Evolutionary conservation across 306 rosid species (phyloP).

Genomic region (Rubus parviflorus): DNA sequence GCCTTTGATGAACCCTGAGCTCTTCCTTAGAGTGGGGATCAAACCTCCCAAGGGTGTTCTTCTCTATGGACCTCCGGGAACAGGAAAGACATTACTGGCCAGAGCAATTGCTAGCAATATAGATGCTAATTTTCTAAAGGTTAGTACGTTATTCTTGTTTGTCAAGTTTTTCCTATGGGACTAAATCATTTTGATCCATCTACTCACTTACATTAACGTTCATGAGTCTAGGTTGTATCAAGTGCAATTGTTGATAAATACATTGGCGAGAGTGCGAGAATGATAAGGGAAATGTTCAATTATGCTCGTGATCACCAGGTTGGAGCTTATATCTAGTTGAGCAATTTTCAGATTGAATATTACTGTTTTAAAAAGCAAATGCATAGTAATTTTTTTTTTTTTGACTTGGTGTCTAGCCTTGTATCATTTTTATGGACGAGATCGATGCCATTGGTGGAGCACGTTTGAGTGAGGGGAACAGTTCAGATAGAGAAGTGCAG

Average conservation of each 20-base stretch:
- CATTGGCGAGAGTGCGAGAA: conserved; percentile 81
- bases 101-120: conserved; percentile 90
- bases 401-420: conserved; percentile 57
- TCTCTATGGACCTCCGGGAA: conserved; percentile 92
- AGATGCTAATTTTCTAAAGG: conserved; percentile 90
- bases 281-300: conserved; percentile 93
- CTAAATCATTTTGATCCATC: neutral
- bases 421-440: conserved; percentile 98
- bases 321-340: conserved; percentile 20
- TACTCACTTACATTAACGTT: no score
- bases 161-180: neutral
- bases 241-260: conserved; percentile 92
- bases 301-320: conserved; percentile 99
- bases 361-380: neutral
- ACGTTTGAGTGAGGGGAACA: conserved; percentile 91
- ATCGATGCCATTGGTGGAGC: conserved; percentile 98
- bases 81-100: conserved; percentile 87
- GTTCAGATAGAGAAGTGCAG: conserved; percentile 93
- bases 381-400: no score
- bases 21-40: conserved; percentile 84
- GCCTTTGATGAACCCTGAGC: conserved; percentile 94
- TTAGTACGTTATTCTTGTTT: conserved; percentile 14
- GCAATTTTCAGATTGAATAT: neutral
- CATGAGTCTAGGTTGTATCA: conserved; percentile 67
- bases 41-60: conserved; percentile 98